Evolutionary conservation across 768 basidiomycete species (phyloP).

Genomic region (Naganishia friedmannii): DNA sequence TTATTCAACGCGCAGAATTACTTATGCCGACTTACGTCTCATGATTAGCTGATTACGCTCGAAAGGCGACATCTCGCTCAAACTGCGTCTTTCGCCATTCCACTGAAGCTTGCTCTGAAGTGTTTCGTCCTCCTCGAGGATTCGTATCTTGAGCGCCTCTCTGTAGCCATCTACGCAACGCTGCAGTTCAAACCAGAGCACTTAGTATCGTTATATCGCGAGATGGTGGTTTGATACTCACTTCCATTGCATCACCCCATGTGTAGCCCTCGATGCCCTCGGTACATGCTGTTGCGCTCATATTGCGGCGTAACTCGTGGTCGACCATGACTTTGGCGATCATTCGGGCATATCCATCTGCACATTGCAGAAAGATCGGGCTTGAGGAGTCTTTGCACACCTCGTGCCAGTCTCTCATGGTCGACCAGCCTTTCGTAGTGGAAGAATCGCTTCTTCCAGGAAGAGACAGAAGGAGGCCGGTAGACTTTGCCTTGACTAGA

Average conservation of each 20-base stretch:
- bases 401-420: conserved; percentile 31
- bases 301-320: conserved; percentile 32
- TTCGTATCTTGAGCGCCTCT: conserved; percentile 31
- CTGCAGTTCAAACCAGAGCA: conserved; percentile 30
- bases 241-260: conserved; percentile 53
- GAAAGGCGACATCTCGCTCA: conserved; percentile 5
- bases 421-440: neutral
- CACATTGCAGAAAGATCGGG: conserved; percentile 30
- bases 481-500: conserved; percentile 40
- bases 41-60: neutral
- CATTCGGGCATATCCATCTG: conserved; percentile 42
- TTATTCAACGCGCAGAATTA: neutral
- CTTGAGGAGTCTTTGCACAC: conserved; percentile 32
- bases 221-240: conserved; percentile 30
- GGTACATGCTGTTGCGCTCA: conserved; percentile 42
- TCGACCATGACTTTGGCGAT: conserved; percentile 36
- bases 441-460: conserved; percentile 17
- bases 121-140: neutral
- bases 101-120: neutral
- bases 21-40: neutral
- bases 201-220: neutral
- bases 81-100: neutral
- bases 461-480: conserved; percentile 45
- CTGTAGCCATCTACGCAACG: conserved; percentile 51
- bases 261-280: conserved; percentile 48